A percentile compares a stretch with the other conserved stretches of the same genome.
These are phyloP conservation scores for Ruellia speciosa DNA, from an alignment of 305 asterid genomes.

Conservation along the genomic window DNA sequence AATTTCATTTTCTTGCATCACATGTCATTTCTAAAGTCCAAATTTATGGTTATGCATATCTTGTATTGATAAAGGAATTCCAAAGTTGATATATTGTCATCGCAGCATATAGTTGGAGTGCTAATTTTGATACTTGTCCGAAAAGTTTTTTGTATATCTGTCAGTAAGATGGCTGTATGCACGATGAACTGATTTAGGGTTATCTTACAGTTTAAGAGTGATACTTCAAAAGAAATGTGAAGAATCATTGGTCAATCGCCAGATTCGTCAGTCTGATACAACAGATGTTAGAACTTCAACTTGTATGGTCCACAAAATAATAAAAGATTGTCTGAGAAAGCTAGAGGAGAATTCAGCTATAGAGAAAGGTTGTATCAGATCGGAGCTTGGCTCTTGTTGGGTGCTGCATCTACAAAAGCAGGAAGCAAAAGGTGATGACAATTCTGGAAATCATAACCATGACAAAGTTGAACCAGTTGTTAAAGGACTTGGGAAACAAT, in stretches of 20 bases:
- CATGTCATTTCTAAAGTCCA: neutral
- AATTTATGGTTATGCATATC: conserved; percentile 17
- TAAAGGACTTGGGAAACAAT: conserved; percentile 93
- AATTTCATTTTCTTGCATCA: neutral
- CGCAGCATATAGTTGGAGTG: conserved; percentile 1
- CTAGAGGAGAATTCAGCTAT: conserved; percentile 36
- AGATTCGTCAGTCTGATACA: conserved; percentile 33
- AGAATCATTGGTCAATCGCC: conserved; percentile 44
- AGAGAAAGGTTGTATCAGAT: conserved; percentile 56
- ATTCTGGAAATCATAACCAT: conserved; percentile 40
- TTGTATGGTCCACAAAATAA: conserved; percentile 48
- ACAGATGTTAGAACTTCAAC: conserved; percentile 40
- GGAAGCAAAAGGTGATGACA: conserved; percentile 41
- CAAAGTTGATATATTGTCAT: conserved; percentile 4
- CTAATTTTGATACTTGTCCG: conserved; percentile 1
- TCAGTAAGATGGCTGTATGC: conserved; percentile 18
- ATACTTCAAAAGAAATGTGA: conserved; percentile 48
- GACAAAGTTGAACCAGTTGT: conserved; percentile 62
- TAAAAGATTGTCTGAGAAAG: conserved; percentile 54
- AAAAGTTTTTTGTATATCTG: conserved; percentile 13
- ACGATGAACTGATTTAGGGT: conserved; percentile 23
- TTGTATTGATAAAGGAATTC: conserved; percentile 1
- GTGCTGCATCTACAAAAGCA: conserved; percentile 94
- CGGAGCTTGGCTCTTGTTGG: conserved; percentile 99
- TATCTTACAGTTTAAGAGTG: conserved; percentile 67